Conservation (phyloP, 495 filamentous ascomycete genomes). For the Trichoderma asperelloides region DNA sequence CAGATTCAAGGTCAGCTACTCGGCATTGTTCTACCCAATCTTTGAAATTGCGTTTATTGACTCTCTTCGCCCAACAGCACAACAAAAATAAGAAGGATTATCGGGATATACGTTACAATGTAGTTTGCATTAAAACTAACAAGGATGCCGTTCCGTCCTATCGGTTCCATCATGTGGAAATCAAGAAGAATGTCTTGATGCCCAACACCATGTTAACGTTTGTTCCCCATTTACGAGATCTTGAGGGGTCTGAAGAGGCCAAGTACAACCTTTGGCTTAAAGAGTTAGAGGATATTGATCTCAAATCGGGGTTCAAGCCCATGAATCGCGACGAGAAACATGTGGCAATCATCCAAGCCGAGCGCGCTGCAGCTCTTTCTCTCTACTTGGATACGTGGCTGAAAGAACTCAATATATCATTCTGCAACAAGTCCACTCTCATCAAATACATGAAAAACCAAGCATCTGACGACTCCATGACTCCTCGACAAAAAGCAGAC, state of each 20-base stretch:
- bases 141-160: slow-evolving; percentile 33
- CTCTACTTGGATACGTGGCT: slow-evolving; percentile 39
- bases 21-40: background rate
- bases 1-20: slow-evolving; percentile 30
- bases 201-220: slow-evolving; percentile 41
- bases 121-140: slow-evolving; percentile 31
- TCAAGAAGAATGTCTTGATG: slow-evolving; percentile 39
- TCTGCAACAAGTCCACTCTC: slow-evolving; percentile 33
- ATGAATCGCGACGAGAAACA: slow-evolving; percentile 31
- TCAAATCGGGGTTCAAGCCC: slow-evolving; percentile 37
- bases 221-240: slow-evolving; percentile 38
- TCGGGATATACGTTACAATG: slow-evolving; percentile 22
- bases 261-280: slow-evolving; percentile 37
- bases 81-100: slow-evolving; percentile 28
- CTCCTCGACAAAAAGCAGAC: slow-evolving; percentile 34
- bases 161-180: slow-evolving; percentile 40
- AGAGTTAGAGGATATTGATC: slow-evolving; percentile 41
- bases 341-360: slow-evolving; percentile 30
- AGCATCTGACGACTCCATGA: slow-evolving; percentile 29
- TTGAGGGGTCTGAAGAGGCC: slow-evolving; percentile 33
- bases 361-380: slow-evolving; percentile 32
- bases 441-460: slow-evolving; percentile 36
- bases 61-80: slow-evolving; percentile 19
- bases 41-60: slow-evolving; percentile 7
- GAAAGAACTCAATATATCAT: slow-evolving; percentile 28